Evolutionary conservation across 495 filamentous ascomycete genomes (phyloP), one percentile per base, ranked within the genome.

Genomic region (Pseudotulostoma volvatum): DNA sequence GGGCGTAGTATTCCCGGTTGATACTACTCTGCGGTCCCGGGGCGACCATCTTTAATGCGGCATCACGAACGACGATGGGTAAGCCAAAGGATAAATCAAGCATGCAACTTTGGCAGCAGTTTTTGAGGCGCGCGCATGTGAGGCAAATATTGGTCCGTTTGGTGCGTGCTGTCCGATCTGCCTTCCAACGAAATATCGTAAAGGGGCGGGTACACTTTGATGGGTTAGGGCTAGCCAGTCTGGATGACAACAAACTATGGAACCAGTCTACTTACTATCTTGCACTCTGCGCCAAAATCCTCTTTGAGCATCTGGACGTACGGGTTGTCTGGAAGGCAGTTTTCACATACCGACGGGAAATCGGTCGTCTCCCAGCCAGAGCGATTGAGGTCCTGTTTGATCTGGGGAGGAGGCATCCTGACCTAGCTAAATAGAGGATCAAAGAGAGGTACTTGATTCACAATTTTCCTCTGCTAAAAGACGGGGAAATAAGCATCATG

Each of bases 221-320:
- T n/a, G n/a, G n/a, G n/a, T n/a, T n/a, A n/a, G n/a, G n/a, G n/a
- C n/a, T n/a, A n/a, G n/a, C n/a, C n/a, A n/a, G n/a, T n/a, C n/a
- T n/a, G n/a, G n/a, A n/a, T n/a, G n/a, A n/a, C n/a, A n/a, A n/a
- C n/a, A n/a, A n/a, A n/a, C n/a, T n/a, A n/a, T n/a, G n/a, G n/a
- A n/a, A n/a, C n/a, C n/a, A n/a, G n/a, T n/a, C n/a, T n/a, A 58
- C 63, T 44, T 57, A 66, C 63, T 36, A 66, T 63, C 52, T 72
- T 67, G 59, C 70, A 70, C 59, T 74, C 72, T 46, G 79, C 79
- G 45, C 86, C 90, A 44, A 84, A 71, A 55, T 96, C 87, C 53
- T 93, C 82, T 56, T 97, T 97, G 34, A 96, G 67, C 86, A 97
- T 95, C 57, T 95, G 88, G 32, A 97, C 90, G 57, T 93, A 96